These are phyloP conservation scores for Marchantia paleacea DNA, from an alignment of 225 moss, liverwort and hornwort species.

Conservation along the genomic window DNA sequence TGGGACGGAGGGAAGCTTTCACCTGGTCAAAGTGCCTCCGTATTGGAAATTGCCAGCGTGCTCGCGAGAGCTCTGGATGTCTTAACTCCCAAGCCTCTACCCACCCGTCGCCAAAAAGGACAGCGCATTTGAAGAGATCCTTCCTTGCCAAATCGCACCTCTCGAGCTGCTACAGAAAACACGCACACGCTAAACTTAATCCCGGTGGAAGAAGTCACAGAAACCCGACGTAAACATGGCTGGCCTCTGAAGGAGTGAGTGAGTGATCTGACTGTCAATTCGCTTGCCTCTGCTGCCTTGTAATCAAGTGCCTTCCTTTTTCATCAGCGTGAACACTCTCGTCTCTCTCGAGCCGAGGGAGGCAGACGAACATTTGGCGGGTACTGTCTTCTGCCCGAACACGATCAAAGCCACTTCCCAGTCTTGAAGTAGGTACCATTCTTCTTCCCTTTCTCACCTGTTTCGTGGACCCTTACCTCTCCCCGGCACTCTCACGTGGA, in stretches of 20 bases:
- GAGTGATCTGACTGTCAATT: not conserved
- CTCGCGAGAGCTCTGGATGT: not conserved
- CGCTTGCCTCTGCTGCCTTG: not conserved
- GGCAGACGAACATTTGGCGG: not conserved
- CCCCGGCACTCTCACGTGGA: conserved; percentile 9
- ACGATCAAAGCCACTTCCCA: not conserved
- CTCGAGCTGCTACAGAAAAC: too few relatives aligned
- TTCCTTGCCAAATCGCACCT: not conserved
- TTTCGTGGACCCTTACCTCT: not conserved
- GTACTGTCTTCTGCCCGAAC: not conserved
- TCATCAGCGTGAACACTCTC: not conserved
- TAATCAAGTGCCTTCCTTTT: not conserved
- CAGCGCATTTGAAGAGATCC: not conserved
- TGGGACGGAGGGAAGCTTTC: not conserved
- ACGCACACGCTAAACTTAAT: not conserved
- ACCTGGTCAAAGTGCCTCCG: conserved; percentile 5
- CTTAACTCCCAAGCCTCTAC: not conserved
- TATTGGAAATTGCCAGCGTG: not conserved
- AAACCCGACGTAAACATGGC: not conserved
- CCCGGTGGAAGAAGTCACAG: not conserved
- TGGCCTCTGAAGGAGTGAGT: not conserved
- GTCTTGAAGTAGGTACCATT: not conserved
- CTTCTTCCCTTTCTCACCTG: not conserved
- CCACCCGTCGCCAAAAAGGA: not conserved
- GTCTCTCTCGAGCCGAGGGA: not conserved